A percentile compares a stretch with the other conserved stretches of the same genome.
phyloP scores from a whole-genome alignment of 2,329 filamentous ascomycete genomes.

The Phoma sp. region DNA sequence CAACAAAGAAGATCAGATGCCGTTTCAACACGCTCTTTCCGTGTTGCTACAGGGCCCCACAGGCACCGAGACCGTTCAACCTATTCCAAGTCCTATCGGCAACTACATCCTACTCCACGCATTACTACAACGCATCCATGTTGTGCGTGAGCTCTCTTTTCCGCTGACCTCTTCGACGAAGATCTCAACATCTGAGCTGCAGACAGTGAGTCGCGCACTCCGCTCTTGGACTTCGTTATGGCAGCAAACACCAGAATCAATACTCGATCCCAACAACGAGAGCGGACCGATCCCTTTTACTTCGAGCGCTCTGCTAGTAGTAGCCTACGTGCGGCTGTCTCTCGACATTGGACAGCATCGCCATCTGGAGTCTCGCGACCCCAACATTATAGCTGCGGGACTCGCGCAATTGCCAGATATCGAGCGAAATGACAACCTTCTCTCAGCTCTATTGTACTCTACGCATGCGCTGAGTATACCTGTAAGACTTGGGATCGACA shows the following conservation, averaged over 20 bases:
- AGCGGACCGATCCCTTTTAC: conserved; percentile 51
- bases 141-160: conserved; percentile 38
- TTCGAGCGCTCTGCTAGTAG: conserved; percentile 55
- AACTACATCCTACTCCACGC: conserved; percentile 44
- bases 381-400: conserved; percentile 50
- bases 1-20: conserved; percentile 35
- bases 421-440: conserved; percentile 57
- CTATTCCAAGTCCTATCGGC: conserved; percentile 41
- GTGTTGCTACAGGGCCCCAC: conserved; percentile 31
- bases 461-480: conserved; percentile 65
- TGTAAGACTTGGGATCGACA: conserved; percentile 62
- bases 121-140: conserved; percentile 38
- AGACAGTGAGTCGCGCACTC: conserved; percentile 37
- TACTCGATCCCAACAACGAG: conserved; percentile 46
- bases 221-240: conserved; percentile 46
- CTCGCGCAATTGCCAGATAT: conserved; percentile 51
- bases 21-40: conserved; percentile 37
- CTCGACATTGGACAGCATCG: conserved; percentile 56
- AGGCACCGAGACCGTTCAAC: conserved; percentile 27
- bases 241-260: conserved; percentile 46
- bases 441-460: conserved; percentile 61
- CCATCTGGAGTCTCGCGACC: conserved; percentile 55
- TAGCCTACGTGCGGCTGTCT: conserved; percentile 58
- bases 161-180: conserved; percentile 27
- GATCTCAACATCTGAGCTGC: conserved; percentile 30